Evolutionary conservation across 1,139 yeast genomes (phyloP).

Genomic region (Blastobotrys raffinosifermentans): DNA sequence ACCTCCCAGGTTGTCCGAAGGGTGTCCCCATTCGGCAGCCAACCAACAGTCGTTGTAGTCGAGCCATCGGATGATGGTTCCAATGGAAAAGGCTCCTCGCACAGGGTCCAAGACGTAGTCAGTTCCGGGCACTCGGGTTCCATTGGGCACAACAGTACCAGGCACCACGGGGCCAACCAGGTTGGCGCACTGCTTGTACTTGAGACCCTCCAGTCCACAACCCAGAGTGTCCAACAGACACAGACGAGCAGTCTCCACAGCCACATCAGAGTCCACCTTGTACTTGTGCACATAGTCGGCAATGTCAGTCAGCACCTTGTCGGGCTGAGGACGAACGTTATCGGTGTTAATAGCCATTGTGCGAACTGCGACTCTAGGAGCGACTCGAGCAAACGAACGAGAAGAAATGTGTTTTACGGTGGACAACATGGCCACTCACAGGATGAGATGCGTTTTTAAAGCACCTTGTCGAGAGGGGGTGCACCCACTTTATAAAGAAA

Average conservation of each 20-base stretch:
- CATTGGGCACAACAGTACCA: constrained; percentile 49
- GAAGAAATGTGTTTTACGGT: no score
- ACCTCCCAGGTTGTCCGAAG: constrained; percentile 55
- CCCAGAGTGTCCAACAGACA: constrained; percentile 54
- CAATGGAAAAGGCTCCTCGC: constrained; percentile 52
- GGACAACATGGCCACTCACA: no score
- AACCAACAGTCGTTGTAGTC: constrained; percentile 60
- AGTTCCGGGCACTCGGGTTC: constrained; percentile 51
- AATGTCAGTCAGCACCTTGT: constrained; percentile 44
- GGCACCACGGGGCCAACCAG: constrained; percentile 52
- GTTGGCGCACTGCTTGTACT: constrained; percentile 44
- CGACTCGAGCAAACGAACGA: no score
- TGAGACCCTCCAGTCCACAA: constrained; percentile 55
- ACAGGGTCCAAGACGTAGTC: constrained; percentile 47
- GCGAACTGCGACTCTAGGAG: no score
- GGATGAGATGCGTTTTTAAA: no score
- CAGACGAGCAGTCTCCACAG: constrained; percentile 47
- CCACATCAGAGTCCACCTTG: constrained; percentile 42
- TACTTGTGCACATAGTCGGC: constrained; percentile 47
- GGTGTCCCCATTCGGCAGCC: constrained; percentile 65
- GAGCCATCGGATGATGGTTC: constrained; percentile 53
- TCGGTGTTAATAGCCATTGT: constrained; percentile 40
- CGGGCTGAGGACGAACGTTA: constrained; percentile 45
- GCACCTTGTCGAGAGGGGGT: no score
- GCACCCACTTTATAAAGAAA: no score